Percentiles rank a stretch among this genome's conserved stretches.
Conservation (phyloP, 495 filamentous ascomycete genomes). For the Pyrenopolyporus hunteri region DNA sequence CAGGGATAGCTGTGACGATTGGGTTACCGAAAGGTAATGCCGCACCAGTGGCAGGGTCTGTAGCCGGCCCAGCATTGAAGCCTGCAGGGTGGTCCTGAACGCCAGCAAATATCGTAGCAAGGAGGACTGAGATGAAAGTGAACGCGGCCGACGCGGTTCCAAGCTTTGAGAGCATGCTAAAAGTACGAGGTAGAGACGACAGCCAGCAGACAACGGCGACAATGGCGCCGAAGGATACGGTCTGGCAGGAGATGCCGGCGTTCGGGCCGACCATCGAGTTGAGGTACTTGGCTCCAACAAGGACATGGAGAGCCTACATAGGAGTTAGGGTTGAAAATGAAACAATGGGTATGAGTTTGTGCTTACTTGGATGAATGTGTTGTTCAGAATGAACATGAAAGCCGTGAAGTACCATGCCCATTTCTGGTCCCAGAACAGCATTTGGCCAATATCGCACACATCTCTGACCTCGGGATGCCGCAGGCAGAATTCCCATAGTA, state of each 20-base stretch:
- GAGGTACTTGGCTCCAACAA: slow-evolving; percentile 80
- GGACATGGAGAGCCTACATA: slow-evolving; percentile 71
- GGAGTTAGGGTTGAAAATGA: slow-evolving; percentile 3
- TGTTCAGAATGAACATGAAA: slow-evolving; percentile 89
- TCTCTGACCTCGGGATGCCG: slow-evolving; percentile 86
- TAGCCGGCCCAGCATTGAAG: slow-evolving; percentile 57
- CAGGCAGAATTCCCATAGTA: slow-evolving; percentile 85
- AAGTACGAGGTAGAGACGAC: slow-evolving; percentile 81
- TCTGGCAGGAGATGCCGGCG: slow-evolving; percentile 64
- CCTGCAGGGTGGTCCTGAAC: slow-evolving; percentile 70
- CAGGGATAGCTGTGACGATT: slow-evolving; percentile 67
- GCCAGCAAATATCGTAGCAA: slow-evolving; percentile 79
- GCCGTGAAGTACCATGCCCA: slow-evolving; percentile 85
- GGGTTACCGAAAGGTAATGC: slow-evolving; percentile 59
- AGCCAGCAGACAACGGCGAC: slow-evolving; percentile 72
- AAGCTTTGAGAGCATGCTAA: slow-evolving; percentile 74
- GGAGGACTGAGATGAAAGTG: slow-evolving; percentile 83
- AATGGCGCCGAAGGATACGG: slow-evolving; percentile 74
- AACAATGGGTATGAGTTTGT: slow-evolving; percentile 21
- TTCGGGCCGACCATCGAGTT: slow-evolving; percentile 74
- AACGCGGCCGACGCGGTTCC: slow-evolving; percentile 78
- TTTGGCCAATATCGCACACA: slow-evolving; percentile 89
- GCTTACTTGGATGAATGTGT: slow-evolving; percentile 78
- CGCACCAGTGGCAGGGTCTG: slow-evolving; percentile 42
- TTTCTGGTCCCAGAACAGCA: slow-evolving; percentile 79